phyloP scores from a whole-genome alignment of 177 flowering plant species.

The Telopea speciosissima region DNA sequence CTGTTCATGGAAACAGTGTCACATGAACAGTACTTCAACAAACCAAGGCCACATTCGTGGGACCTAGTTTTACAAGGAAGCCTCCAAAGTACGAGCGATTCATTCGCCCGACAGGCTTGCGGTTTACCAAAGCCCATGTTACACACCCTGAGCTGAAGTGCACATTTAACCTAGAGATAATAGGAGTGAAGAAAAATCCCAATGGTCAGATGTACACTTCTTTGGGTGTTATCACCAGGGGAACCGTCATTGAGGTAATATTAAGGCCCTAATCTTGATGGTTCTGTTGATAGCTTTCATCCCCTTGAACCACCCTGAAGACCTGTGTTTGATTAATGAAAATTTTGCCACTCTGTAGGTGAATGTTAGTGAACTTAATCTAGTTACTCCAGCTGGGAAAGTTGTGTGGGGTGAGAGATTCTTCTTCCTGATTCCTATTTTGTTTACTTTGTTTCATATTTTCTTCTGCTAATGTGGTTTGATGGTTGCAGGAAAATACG shows the following conservation, averaged over 20 bases:
- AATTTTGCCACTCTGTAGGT: not conserved
- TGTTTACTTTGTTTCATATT: too few relatives aligned
- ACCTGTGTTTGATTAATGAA: not conserved
- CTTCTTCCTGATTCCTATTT: not conserved
- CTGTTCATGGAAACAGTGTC: too few relatives aligned
- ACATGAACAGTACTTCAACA: too few relatives aligned
- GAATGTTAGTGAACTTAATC: not conserved
- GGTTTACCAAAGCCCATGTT: slow-evolving; percentile 91
- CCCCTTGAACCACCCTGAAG: not conserved
- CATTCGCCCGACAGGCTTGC: slow-evolving; percentile 36
- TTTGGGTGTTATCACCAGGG: slow-evolving; percentile 89
- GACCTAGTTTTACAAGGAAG: slow-evolving; percentile 87
- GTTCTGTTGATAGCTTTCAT: not conserved
- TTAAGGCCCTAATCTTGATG: not conserved
- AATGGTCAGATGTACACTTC: slow-evolving; percentile 98
- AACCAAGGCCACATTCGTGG: slow-evolving; percentile 95
- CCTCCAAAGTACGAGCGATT: slow-evolving; percentile 93
- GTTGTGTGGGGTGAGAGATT: not conserved
- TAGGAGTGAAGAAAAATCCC: slow-evolving; percentile 94
- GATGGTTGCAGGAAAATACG: not conserved
- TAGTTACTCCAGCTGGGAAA: not conserved
- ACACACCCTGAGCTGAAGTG: slow-evolving; percentile 98
- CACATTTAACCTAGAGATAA: slow-evolving; percentile 92
- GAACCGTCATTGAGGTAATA: slow-evolving; percentile 90
- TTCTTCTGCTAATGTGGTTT: not conserved